Evolutionary conservation across 495 filamentous ascomycete species (phyloP), one percentile per base, ranked within the genome.

Genomic region (Podospora fimiseda): DNA sequence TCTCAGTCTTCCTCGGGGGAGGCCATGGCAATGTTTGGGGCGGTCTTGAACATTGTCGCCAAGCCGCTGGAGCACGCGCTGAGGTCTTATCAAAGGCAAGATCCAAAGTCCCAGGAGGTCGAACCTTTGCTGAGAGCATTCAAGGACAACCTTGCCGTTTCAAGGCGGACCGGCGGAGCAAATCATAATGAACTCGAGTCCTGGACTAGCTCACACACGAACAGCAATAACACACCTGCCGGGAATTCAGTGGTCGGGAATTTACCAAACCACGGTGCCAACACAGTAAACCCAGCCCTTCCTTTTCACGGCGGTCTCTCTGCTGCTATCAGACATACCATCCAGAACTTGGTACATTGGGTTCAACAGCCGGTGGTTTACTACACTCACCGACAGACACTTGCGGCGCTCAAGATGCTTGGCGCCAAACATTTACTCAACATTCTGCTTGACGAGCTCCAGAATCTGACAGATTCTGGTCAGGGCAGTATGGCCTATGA

Each of bases 351-450:
- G 0, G 72, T 87, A 1, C 70, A 82, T 15, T 96, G 92, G 93
- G 83, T 77, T 39, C 69, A 84, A 3, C 78, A 81, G 48, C 78
- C 80, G 0, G 78, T 53, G 78, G 80, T 51, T 80, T 84, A 36
- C 86, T 96, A 95, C 68, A 89, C 87, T 0, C 88, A 92, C 63
- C 82, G 86, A 13, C 87, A 89, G 51, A 67, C 93, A 6, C 70
- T 87, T 13, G 71, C 78, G 0, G 83, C 80, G 0, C 67, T 85
- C 49, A 78, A 80, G n/a, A 77, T 93, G 24, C 77, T 89, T 1
- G 90, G 90, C 46, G 78, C 89, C 0, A 73, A 68, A 19, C 74
- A 76, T 14, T 72, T 90, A 0, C 67, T 95, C 0, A 50, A 65
- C 1, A 68, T 78, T 6, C 70, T 95, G 9, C 55, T 93, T 22